Evolutionary conservation across 108 stramenopile genomes (phyloP), one percentile per base, ranked within the genome.

Genomic region (Fistulifera solaris): DNA sequence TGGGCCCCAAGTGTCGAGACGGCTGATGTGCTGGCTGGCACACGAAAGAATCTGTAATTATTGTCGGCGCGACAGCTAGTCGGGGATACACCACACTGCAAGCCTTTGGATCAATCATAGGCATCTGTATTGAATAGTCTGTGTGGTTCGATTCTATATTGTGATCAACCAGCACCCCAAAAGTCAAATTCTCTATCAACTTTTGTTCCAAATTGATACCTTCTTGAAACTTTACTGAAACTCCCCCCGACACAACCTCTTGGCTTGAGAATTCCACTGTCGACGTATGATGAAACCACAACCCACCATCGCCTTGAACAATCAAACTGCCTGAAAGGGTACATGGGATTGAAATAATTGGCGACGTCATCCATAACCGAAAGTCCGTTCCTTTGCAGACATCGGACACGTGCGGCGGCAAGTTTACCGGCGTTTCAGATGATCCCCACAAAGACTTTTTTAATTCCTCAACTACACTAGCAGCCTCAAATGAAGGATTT

Each of bases 221-320:
- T 13, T 57, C 56, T 11, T 40, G 2, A 26, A 39, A 35, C 3
- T 10, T 31, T 46, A 59, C n/a, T 11, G 46, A 10, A 17, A 48
- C 16, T 15, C 35, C 48, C 25, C 16, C 18, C 1, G 44, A 48
- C 11, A 59, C 61, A 26, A 85, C 54, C 54, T 87, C 79, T 61
- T 93, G 87, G 3, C 80, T 82, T 24, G 77, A 76, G 25, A 84
- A 77, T 47, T 46, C 16, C 17, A 70, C 76, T 27, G 84, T 46
- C 2, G 83, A 81, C 47, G 75, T 85, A 63, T 73, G 83, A 17
- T 84, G 75, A 58, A 87, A 93, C 71, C 79, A 72, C 41, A 93
- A 40, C 23, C 87, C 87, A 1, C 67, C 59, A 1, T 62, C 55
- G 50, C 78, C 68, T n/a, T 77, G 65, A 21, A 88, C 14, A 43